Percentiles rank a stretch among this genome's conserved stretches.
Conservation (phyloP, 371 early-diverging fungal genomes). For the Apophysomyces variabilis region DNA sequence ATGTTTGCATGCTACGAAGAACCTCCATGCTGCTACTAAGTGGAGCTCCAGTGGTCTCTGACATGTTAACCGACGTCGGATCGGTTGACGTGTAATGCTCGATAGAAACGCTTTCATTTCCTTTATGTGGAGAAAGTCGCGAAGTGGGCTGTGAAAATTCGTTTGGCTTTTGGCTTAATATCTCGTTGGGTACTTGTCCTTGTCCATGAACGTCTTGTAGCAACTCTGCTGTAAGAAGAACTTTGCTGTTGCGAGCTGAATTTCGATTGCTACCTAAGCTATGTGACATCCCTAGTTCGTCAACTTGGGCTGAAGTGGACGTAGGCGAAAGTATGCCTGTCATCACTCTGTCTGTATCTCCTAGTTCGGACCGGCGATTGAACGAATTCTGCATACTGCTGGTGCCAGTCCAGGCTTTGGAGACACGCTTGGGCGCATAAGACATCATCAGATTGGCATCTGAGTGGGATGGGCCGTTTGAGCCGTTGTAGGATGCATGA, state of each 20-base stretch:
- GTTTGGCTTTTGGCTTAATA: constrained; percentile 47
- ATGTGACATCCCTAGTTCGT: constrained; percentile 10
- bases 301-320: constrained; percentile 12
- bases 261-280: constrained; percentile 23
- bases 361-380: constrained; percentile 29
- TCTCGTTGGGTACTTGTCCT: constrained; percentile 47
- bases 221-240: constrained; percentile 19
- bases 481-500: background rate
- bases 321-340: constrained; percentile 37
- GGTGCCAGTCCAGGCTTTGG: constrained; percentile 16
- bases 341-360: constrained; percentile 37
- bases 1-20: constrained; percentile 38
- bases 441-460: constrained; percentile 11
- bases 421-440: constrained; percentile 12
- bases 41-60: constrained; percentile 24
- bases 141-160: constrained; percentile 39
- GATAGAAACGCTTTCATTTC: constrained; percentile 23
- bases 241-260: constrained; percentile 37
- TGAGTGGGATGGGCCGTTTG: background rate
- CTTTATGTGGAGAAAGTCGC: constrained; percentile 19
- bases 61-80: constrained; percentile 12
- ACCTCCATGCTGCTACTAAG: constrained; percentile 48
- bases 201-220: constrained; percentile 18
- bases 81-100: constrained; percentile 24
- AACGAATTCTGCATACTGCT: constrained; percentile 5